Percentiles rank a stretch among this genome's conserved stretches.
phyloP scores from a whole-genome alignment of 1,139 yeast species.

The Debaryomyces coudertii region DNA sequence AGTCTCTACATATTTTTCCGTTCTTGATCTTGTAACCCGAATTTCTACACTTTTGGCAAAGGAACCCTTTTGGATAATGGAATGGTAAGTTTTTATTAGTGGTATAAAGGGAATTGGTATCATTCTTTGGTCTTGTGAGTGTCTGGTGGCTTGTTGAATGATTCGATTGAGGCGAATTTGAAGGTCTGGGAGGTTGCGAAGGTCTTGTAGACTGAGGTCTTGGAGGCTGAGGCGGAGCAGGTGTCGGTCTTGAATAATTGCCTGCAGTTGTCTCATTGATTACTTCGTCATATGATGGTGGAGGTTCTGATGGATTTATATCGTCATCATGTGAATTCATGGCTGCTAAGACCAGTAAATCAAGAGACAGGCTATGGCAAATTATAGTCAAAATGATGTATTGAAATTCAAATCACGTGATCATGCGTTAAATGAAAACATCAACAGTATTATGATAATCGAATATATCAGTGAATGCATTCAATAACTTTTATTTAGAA shows the following conservation, averaged over 20 bases:
- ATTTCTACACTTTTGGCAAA: constrained; percentile 45
- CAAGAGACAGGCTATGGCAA: not conserved
- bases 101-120: constrained; percentile 24
- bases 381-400: not conserved
- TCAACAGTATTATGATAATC: not conserved
- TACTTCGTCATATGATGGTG: constrained; percentile 23
- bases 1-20: constrained; percentile 36
- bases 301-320: constrained; percentile 13
- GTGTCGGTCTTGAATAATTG: constrained; percentile 6
- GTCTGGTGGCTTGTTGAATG: constrained; percentile 1
- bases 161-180: constrained; percentile 9
- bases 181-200: constrained; percentile 12
- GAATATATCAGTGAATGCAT: not conserved
- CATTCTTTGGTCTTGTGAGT: not conserved
- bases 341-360: not conserved
- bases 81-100: constrained; percentile 57
- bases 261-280: constrained; percentile 9
- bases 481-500: not conserved
- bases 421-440: not conserved
- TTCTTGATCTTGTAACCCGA: constrained; percentile 39
- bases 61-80: constrained; percentile 39
- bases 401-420: constrained; percentile 1
- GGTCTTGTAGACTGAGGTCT: constrained; percentile 10
- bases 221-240: constrained; percentile 17
- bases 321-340: constrained; percentile 3